These are phyloP conservation scores for Termitomyces sp. DNA, from an alignment of 768 basidiomycete genomes.

Conservation along the genomic window DNA sequence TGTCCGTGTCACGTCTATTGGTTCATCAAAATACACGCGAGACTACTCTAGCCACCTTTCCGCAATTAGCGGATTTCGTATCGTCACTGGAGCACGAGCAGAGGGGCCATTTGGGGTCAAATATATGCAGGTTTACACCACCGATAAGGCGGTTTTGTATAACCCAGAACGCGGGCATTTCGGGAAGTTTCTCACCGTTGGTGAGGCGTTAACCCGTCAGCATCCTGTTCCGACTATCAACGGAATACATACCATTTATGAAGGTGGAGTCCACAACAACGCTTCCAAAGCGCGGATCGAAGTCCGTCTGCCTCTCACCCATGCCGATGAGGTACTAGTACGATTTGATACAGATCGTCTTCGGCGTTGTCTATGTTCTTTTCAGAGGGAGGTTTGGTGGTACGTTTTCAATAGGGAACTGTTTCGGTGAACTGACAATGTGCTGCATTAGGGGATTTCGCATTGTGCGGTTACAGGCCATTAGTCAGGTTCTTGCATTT, in stretches of 20 bases:
- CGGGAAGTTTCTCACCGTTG: constrained; percentile 4
- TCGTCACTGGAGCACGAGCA: constrained; percentile 4
- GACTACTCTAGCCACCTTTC: constrained; percentile 12
- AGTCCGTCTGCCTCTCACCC: constrained; percentile 1
- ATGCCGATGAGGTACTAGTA: not conserved
- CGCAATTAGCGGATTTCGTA: constrained; percentile 9
- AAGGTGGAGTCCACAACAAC: not conserved
- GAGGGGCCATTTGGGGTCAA: constrained; percentile 2
- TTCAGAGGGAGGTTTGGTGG: not conserved
- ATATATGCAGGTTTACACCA: constrained; percentile 15
- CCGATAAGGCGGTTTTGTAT: constrained; percentile 13
- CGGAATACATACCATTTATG: constrained; percentile 7
- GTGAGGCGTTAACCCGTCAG: not conserved
- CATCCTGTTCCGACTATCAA: constrained; percentile 1
- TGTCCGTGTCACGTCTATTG: not conserved
- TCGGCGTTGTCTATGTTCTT: not conserved
- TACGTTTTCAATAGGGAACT: not conserved
- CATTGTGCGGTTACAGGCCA: not conserved
- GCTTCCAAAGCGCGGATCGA: constrained; percentile 10
- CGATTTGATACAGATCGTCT: not conserved
- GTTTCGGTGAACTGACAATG: too few species aligned
- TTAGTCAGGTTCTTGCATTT: not conserved
- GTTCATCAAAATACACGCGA: constrained; percentile 7
- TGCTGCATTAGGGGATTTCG: not conserved
- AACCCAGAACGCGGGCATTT: constrained; percentile 3